Evolutionary conservation across 1,284 basidiomycete genomes (phyloP).

Genomic region (Moesziomyces sp.): DNA sequence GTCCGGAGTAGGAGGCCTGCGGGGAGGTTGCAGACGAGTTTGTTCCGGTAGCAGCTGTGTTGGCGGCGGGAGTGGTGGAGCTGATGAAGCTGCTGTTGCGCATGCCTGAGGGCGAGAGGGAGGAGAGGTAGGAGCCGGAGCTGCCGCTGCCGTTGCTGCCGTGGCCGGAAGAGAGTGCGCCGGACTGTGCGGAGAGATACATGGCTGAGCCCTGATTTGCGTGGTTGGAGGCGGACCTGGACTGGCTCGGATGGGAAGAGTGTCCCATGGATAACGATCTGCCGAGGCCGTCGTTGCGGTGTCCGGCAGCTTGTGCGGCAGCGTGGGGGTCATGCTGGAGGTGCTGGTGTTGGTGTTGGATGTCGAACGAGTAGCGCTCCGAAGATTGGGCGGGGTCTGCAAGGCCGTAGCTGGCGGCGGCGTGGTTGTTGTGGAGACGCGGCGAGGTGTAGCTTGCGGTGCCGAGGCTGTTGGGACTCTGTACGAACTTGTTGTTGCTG

Average conservation of each 20-base stretch:
- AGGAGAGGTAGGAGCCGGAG: slow-evolving; percentile 22
- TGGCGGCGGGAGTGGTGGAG: no score
- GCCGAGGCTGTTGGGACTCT: slow-evolving; percentile 16
- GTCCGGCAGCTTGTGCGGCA: slow-evolving; percentile 5
- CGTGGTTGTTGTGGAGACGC: slow-evolving; percentile 29
- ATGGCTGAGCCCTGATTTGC: slow-evolving; percentile 22
- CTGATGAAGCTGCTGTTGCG: slow-evolving; percentile 47
- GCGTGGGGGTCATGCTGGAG: slow-evolving; percentile 15
- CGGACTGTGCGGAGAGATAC: slow-evolving; percentile 41
- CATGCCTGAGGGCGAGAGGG: slow-evolving; percentile 32
- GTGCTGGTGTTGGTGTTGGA: slow-evolving; percentile 13
- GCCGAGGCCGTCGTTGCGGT: slow-evolving; percentile 33
- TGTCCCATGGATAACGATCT: slow-evolving; percentile 51
- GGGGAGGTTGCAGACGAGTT: slow-evolving; percentile 19
- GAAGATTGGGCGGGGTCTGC: slow-evolving; percentile 9
- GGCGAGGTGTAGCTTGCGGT: slow-evolving; percentile 32
- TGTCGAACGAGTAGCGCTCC: slow-evolving; percentile 36
- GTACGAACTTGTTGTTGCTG: slow-evolving; percentile 15
- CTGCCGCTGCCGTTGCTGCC: slow-evolving; percentile 23
- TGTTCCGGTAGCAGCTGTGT: slow-evolving; percentile 2
- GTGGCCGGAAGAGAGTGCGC: slow-evolving; percentile 21
- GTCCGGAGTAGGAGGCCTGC: slow-evolving; percentile 31
- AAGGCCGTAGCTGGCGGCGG: slow-evolving; percentile 12
- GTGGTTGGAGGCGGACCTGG: slow-evolving; percentile 20
- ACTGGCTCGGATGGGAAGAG: slow-evolving; percentile 25